Evolutionary conservation across 108 stramenopile species (phyloP), one percentile per base, ranked within the genome.

Genomic region (Stephanodiscus minutulus): DNA sequence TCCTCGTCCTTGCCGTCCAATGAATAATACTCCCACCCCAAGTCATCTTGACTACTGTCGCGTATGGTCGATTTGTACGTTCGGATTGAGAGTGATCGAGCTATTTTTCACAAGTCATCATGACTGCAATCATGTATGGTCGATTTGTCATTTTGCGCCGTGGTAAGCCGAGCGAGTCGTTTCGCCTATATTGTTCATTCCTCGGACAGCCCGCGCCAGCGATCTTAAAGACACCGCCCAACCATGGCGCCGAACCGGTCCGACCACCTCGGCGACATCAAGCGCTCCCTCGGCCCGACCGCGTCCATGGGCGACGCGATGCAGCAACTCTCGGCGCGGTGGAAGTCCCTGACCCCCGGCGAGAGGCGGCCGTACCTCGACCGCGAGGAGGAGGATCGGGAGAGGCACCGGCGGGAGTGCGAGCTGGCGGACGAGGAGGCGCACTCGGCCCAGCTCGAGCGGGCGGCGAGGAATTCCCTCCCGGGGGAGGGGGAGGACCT

Each of bases 221-320:
- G n/a, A n/a, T n/a, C n/a, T n/a, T n/a, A n/a, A n/a, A 82, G 84
- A 20, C 80, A 2, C 81, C 83, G 29, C 84, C 86, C 12, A 78
- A 62, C 49, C 89, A n/a, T n/a, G n/a, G 89, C 64, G 86, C 89
- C 82, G 87, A 83, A 79, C 77, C 94, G 73, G 91, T 91, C 39
- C 13, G 88, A 90, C 29, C 73, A 89, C 35, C 79, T 93, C 1
- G 80, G 83, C 20, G 60, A 70, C 10, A 84, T 93, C 65, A 86
- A 86, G 54, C 81, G 87, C 10, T 81, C 88, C 53, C 69, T 91
- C 9, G 83, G 82, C 27, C 53, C 72, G 12, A 24, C 33, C 36
- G 18, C 76, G 10, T 54, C 80, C 66, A 92, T 95, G 90, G 91
- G 94, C 12, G 91, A 88, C 36, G 88, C 90, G 27, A 95, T 93